Evolutionary conservation across 345 rosid species (phyloP).

Genomic region (Laguncularia racemosa): DNA sequence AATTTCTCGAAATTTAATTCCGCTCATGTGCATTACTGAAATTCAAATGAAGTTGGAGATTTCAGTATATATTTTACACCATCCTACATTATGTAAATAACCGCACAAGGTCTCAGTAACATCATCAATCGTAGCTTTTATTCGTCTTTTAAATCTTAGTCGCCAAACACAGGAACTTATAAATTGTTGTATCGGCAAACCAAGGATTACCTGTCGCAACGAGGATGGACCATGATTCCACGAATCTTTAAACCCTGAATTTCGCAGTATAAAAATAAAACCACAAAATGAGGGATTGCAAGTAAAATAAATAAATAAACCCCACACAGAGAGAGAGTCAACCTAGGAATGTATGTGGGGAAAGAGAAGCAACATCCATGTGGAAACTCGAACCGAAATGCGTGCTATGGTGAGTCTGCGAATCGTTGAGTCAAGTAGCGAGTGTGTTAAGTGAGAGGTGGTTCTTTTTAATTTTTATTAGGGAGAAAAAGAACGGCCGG

Average conservation of each 20-base stretch:
- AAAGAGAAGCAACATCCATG: slow-evolving; percentile 47
- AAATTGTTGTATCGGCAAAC: background rate
- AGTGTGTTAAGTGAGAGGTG: background rate
- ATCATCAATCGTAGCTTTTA: too few species aligned
- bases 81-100: too few species aligned
- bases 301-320: background rate
- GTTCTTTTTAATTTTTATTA: background rate
- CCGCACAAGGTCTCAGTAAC: too few species aligned
- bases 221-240: slow-evolving; percentile 20
- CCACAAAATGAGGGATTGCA: background rate
- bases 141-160: too few species aligned
- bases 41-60: too few species aligned
- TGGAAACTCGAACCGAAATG: slow-evolving; percentile 1
- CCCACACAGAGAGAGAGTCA: background rate
- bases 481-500: background rate
- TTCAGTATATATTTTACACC: too few species aligned
- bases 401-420: background rate
- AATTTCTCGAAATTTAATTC: too few species aligned
- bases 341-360: background rate
- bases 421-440: background rate
- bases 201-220: slow-evolving; percentile 28
- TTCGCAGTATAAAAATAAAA: background rate
- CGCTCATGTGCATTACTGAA: too few species aligned
- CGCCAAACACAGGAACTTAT: too few species aligned
- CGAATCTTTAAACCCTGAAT: slow-evolving; percentile 26